These are phyloP conservation scores for Puccinia triticina DNA, from an alignment of 1,284 basidiomycete genomes.

Conservation along the genomic window DNA sequence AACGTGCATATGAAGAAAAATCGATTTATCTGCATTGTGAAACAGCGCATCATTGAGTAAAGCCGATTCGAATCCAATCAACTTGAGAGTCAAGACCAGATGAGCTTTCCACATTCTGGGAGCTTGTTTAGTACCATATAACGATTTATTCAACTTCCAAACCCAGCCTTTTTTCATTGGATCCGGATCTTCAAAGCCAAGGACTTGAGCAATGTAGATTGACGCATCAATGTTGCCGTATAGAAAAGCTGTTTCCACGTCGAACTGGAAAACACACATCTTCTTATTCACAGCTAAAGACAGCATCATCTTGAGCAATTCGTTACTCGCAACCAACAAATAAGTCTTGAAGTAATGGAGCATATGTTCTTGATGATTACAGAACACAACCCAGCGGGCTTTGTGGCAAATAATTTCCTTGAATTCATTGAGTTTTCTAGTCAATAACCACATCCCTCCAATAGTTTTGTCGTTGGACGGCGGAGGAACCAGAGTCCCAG, in stretches of 20 bases:
- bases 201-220: too few relatives aligned
- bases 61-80: neutral
- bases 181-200: too few relatives aligned
- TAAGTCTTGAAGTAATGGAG: too few relatives aligned
- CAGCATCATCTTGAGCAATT: neutral
- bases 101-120: neutral
- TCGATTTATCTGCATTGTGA: neutral
- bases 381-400: slow-evolving; percentile 10
- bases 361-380: slow-evolving; percentile 41
- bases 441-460: too few relatives aligned
- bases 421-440: neutral
- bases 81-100: neutral
- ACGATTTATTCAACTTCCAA: neutral
- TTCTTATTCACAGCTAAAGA: neutral
- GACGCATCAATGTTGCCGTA: neutral
- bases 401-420: neutral
- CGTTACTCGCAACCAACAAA: neutral
- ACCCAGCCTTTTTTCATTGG: too few relatives aligned
- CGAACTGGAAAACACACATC: neutral
- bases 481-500: slow-evolving; percentile 5
- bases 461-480: slow-evolving; percentile 4
- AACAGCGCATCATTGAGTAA: neutral
- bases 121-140: slow-evolving; percentile 20
- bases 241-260: neutral
- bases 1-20: neutral